Conservation (phyloP, 2,329 filamentous ascomycete species). For the Bipolaris victoriae region DNA sequence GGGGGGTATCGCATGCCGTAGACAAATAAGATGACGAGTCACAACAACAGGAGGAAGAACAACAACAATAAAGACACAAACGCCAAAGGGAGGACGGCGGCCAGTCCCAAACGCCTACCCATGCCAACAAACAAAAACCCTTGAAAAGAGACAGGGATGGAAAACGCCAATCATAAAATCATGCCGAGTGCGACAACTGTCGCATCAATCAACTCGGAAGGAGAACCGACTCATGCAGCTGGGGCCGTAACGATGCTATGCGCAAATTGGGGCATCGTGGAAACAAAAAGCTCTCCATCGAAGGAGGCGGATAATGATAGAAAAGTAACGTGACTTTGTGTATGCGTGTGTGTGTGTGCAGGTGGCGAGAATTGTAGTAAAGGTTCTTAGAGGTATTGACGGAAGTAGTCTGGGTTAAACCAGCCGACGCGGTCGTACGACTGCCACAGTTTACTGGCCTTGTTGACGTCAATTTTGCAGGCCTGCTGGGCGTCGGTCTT, state of each 20-base stretch:
- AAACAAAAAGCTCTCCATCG: neutral
- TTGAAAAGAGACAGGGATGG: constrained; percentile 7
- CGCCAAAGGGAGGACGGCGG: constrained; percentile 22
- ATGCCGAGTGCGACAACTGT: constrained; percentile 21
- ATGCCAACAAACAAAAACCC: constrained; percentile 27
- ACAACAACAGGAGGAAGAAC: neutral
- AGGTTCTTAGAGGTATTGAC: constrained; percentile 49
- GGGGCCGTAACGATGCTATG: constrained; percentile 26
- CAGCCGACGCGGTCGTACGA: constrained; percentile 88
- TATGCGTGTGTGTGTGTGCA: neutral
- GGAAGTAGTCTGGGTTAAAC: constrained; percentile 66
- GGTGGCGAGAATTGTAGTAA: neutral
- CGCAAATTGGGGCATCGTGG: constrained; percentile 33
- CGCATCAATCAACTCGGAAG: constrained; percentile 25
- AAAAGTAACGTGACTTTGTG: neutral
- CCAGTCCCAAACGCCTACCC: constrained; percentile 24
- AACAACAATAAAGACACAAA: constrained; percentile 10
- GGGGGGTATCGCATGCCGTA: constrained; percentile 22
- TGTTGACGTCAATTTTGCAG: constrained; percentile 99
- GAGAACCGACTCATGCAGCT: constrained; percentile 23
- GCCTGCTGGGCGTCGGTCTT: constrained; percentile 96
- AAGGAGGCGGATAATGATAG: constrained; percentile 1
- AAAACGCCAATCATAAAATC: constrained; percentile 41
- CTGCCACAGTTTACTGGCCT: constrained; percentile 89
- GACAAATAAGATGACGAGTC: constrained; percentile 5